phyloP scores from a whole-genome alignment of 495 filamentous ascomycete species.

The Penicillium psychrofluorescens region DNA sequence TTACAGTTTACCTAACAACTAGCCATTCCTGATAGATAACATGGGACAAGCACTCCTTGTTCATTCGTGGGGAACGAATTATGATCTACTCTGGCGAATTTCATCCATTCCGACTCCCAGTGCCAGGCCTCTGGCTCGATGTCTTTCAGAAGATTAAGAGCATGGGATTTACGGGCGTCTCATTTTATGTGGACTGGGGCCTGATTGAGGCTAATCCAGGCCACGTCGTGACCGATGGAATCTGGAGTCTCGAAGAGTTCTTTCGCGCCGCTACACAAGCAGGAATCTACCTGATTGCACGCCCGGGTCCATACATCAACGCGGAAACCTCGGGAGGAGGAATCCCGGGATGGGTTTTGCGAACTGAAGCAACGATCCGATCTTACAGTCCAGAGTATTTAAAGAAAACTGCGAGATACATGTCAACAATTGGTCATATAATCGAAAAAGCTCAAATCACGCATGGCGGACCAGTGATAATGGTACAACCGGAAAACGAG shows the following conservation, averaged over 20 bases:
- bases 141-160: conserved; percentile 71
- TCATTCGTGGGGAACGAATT: conserved; percentile 55
- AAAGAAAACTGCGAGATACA: conserved; percentile 46
- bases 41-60: conserved; percentile 63
- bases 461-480: conserved; percentile 62
- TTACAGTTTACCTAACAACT: background rate
- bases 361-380: conserved; percentile 47
- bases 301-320: conserved; percentile 60
- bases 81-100: conserved; percentile 63
- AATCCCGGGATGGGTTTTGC: conserved; percentile 51
- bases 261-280: conserved; percentile 55
- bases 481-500: conserved; percentile 69
- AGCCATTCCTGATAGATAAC: conserved; percentile 34
- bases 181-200: conserved; percentile 66
- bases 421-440: conserved; percentile 38
- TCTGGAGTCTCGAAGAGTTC: conserved; percentile 56
- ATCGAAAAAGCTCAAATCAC: conserved; percentile 65
- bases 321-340: conserved; percentile 54
- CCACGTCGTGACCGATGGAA: conserved; percentile 53
- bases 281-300: conserved; percentile 63
- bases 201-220: conserved; percentile 60
- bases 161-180: conserved; percentile 61
- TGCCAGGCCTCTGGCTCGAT: conserved; percentile 61
- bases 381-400: conserved; percentile 50
- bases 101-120: conserved; percentile 61